Evolutionary conservation across 805 yeast genomes (phyloP), one percentile per base, ranked within the genome.

Genomic region (Groenewaldozyma tartarivorans): DNA sequence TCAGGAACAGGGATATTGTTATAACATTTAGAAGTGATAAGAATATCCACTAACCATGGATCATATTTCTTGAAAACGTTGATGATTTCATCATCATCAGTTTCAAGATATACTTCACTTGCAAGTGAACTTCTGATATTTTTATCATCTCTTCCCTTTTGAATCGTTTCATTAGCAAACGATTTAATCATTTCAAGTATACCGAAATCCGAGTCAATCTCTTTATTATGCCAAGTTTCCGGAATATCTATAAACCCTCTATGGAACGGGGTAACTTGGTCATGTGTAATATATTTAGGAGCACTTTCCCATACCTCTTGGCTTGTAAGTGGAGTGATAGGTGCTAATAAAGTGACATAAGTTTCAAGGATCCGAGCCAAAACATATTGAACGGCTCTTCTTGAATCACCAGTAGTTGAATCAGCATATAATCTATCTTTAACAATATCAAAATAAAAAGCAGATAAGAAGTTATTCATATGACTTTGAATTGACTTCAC

Each of bases 361-460:
- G 77, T 68, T 33, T 66, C 67, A 15, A 86, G 62, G 11, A 84
- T 66, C 35, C 64, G 48, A 15, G 52, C 42, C 38, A 92, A 64
- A 0, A 81, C 90, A 3, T 82, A 77, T 57, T 82, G 90, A 5
- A 74, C 71, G 1, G 77, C 64, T 40, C 72, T 64, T 42, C 95
- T 70, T 15, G 72, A 65, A 1, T 55, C 33, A 0, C 81, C 73
- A 21, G 61, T 58, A 1, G 51, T 38, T 0, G 58, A 47, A 46
- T 83, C 92, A 0, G 95, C 81, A 57, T 92, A 92, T 15, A 92
- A 67, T 37, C 81, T 67, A 54, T 92, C 97, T 54, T 92, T 92
- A 31, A 81, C 74, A 21, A 84, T 71, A 54, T 86, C 95, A 60
- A 92, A 87, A 60, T 90, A 92, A 22, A 80, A 66, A 0, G 96